These are phyloP conservation scores for Rhynchosporium graminicola DNA, from an alignment of 2,329 filamentous ascomycete genomes.

Conservation along the genomic window DNA sequence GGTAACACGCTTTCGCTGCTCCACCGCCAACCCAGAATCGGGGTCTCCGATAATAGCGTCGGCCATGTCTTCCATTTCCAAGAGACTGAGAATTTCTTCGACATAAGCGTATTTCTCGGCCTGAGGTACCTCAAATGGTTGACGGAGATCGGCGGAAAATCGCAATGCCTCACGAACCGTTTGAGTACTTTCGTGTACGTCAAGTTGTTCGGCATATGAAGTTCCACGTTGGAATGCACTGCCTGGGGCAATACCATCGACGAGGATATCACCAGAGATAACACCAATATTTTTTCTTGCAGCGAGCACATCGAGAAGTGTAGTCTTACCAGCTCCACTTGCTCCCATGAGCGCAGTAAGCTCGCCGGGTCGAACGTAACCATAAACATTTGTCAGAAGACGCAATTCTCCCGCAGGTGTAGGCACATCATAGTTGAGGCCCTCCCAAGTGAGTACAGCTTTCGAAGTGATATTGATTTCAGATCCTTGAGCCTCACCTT, in stretches of 20 bases:
- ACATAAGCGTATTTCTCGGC: constrained; percentile 66
- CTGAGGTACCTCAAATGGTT: constrained; percentile 57
- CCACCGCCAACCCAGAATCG: constrained; percentile 61
- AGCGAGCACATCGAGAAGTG: constrained; percentile 64
- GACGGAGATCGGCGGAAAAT: constrained; percentile 66
- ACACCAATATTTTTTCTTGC: constrained; percentile 65
- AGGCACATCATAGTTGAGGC: constrained; percentile 76
- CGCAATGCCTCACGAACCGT: constrained; percentile 66
- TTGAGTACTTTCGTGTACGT: constrained; percentile 61
- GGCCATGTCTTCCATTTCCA: constrained; percentile 66
- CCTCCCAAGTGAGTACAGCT: constrained; percentile 81
- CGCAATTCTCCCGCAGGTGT: constrained; percentile 46
- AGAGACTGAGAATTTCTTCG: constrained; percentile 63
- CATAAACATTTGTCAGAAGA: constrained; percentile 61
- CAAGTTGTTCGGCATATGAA: constrained; percentile 65
- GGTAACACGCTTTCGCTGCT: constrained; percentile 68
- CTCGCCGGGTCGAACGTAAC: constrained; percentile 61
- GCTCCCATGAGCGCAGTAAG: constrained; percentile 64
- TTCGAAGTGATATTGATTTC: constrained; percentile 60
- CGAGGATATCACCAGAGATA: constrained; percentile 61
- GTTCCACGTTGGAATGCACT: constrained; percentile 64
- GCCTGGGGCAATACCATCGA: constrained; percentile 60
- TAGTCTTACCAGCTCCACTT: constrained; percentile 66
- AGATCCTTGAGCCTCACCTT: constrained; percentile 46
- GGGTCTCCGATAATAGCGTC: constrained; percentile 65